These are phyloP conservation scores for Trametes coccinea DNA, from an alignment of 768 basidiomycete genomes.

Conservation along the genomic window DNA sequence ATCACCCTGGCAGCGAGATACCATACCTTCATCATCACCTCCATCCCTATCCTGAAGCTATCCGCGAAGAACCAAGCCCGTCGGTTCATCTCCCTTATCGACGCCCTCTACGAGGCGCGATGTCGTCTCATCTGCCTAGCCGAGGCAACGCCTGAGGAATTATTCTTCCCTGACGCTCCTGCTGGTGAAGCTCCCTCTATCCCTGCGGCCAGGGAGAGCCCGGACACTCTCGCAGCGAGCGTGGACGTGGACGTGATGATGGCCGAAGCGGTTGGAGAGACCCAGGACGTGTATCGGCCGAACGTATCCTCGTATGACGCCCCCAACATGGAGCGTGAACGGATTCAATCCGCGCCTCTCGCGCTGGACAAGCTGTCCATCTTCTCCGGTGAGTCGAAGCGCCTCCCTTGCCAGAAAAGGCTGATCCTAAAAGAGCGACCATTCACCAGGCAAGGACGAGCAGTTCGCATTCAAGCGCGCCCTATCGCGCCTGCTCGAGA, in stretches of 20 bases:
- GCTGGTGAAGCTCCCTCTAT: background rate
- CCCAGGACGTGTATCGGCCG: conserved; percentile 51
- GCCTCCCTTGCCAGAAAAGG: no score
- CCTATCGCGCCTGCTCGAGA: conserved; percentile 57
- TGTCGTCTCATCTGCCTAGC: conserved; percentile 42
- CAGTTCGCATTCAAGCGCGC: conserved; percentile 64
- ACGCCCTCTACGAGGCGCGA: conserved; percentile 54
- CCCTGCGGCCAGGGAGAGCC: no score
- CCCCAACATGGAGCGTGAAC: conserved; percentile 35
- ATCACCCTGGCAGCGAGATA: conserved; percentile 52
- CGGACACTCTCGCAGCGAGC: no score
- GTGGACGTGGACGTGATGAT: conserved; percentile 36
- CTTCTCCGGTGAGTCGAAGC: conserved; percentile 41
- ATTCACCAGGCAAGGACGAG: conserved; percentile 51
- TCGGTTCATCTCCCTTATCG: conserved; percentile 59
- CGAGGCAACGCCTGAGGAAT: conserved; percentile 39
- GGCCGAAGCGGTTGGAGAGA: conserved; percentile 53
- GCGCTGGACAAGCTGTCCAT: conserved; percentile 54
- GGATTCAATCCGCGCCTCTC: conserved; percentile 29
- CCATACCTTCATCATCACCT: conserved; percentile 49
- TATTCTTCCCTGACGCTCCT: conserved; percentile 59
- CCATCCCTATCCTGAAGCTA: conserved; percentile 50
- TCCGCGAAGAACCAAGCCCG: conserved; percentile 59
- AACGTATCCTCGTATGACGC: conserved; percentile 56
- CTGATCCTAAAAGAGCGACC: no score